Evolutionary conservation across 2,329 filamentous ascomycete genomes (phyloP), one percentile per base, ranked within the genome.

Genomic region (Alternaria viburni): DNA sequence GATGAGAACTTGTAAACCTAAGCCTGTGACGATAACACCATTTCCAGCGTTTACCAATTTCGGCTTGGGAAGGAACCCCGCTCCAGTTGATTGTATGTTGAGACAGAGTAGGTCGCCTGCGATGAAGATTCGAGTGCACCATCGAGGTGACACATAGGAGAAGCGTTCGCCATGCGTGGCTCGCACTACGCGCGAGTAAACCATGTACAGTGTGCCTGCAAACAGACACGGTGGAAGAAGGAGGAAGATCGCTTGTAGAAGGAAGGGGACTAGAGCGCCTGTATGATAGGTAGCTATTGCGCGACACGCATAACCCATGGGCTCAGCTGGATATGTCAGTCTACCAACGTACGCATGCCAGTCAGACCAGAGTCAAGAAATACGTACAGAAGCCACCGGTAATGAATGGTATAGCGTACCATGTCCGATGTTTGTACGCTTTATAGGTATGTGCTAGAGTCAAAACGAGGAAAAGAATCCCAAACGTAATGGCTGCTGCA

Each of bases 1-100:
- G 52, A 86, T 81, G 36, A 86, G 32, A n/a, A 89, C 78, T 70
- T 90, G 88, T n/a, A 88, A 70, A 26, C 83, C 71, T 3, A 90
- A 76, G 1, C 88, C 87, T 2, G 64, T 83, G 8, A 88, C 73
- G n/a, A 89, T 82, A 43, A 88, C 77, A 2, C 6, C 36, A 5
- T 69, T 59, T 8, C 62, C 63, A 13, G 50, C 59, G 13, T 54
- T 57, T 7, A n/a, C 32, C 11, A 50, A 21, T 5, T 59, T 46
- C 2, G 32, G n/a, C 8, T 41, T 63, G 4, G 61, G 54, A 5
- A 83, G 66, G 9, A 81, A 79, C 36, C 79, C 82, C 12, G 81
- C 82, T 17, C 83, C 84, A 36, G 74, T 74, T 7, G 77, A 77
- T 69, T 88, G 86, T 3, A 86, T 72, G 2, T 82, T 26, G 65